Evolutionary conservation across 108 stramenopile species (phyloP).

Genomic region (Discostella pseudostelligera): DNA sequence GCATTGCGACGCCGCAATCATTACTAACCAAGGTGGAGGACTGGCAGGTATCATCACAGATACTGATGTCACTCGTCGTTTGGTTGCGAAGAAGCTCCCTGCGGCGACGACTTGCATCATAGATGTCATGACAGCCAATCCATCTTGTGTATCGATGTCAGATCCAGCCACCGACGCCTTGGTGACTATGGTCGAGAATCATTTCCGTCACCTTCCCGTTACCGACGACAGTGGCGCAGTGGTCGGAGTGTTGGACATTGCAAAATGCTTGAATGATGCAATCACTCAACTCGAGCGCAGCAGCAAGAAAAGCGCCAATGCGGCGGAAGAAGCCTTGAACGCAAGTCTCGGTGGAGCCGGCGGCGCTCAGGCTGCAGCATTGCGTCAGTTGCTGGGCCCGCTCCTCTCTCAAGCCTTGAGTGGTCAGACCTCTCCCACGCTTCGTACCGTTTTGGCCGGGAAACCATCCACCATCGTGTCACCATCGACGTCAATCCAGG

Average conservation of each 20-base stretch:
- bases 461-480: constrained; percentile 69
- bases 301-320: constrained; percentile 50
- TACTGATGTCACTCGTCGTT: constrained; percentile 72
- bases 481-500: constrained; percentile 64
- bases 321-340: constrained; percentile 66
- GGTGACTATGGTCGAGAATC: constrained; percentile 91
- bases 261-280: constrained; percentile 94
- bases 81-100: constrained; percentile 74
- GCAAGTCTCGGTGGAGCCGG: constrained; percentile 58
- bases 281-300: constrained; percentile 86
- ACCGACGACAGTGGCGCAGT: constrained; percentile 78
- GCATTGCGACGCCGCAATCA: constrained; percentile 61
- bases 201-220: constrained; percentile 91
- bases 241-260: constrained; percentile 91
- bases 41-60: constrained; percentile 87
- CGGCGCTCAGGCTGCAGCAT: constrained; percentile 61
- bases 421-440: constrained; percentile 62
- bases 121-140: constrained; percentile 84
- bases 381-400: constrained; percentile 67
- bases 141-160: constrained; percentile 74
- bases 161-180: constrained; percentile 89
- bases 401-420: constrained; percentile 76
- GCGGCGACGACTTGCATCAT: constrained; percentile 55
- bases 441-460: constrained; percentile 72
- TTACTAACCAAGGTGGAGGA: constrained; percentile 54